phyloP scores from a whole-genome alignment of 2,329 filamentous ascomycete species.

The Aspergillus quadricinctus region DNA sequence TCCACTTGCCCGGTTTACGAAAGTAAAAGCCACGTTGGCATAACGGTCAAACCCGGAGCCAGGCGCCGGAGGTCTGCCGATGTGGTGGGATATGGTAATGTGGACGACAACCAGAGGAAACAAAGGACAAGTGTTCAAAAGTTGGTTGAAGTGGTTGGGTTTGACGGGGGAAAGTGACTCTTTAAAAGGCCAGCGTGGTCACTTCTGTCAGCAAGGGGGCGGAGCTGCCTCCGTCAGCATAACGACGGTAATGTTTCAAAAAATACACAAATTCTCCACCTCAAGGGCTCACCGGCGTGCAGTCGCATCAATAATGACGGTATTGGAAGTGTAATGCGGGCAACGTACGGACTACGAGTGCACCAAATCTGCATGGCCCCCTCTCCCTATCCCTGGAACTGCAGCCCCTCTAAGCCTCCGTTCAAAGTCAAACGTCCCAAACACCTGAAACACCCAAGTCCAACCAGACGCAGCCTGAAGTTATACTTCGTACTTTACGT shows the following conservation, averaged over 20 bases:
- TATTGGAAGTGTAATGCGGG: neutral
- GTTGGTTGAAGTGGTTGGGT: slow-evolving; percentile 7
- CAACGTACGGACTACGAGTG: neutral
- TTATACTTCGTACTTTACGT: neutral
- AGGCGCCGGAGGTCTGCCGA: slow-evolving; percentile 16
- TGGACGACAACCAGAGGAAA: slow-evolving; percentile 8
- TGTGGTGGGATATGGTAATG: slow-evolving; percentile 4
- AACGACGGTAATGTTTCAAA: slow-evolving; percentile 13
- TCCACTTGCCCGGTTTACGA: slow-evolving; percentile 11
- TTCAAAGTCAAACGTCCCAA: neutral
- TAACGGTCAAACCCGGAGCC: slow-evolving; percentile 27
- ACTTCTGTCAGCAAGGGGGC: slow-evolving; percentile 19
- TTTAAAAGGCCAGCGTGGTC: slow-evolving; percentile 42
- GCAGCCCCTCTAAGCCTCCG: neutral
- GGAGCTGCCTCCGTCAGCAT: slow-evolving; percentile 16
- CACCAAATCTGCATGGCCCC: no score
- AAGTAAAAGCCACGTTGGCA: slow-evolving; percentile 34
- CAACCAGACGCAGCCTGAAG: no score
- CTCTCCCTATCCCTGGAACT: neutral
- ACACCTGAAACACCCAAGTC: neutral
- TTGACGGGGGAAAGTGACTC: slow-evolving; percentile 17
- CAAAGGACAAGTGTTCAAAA: slow-evolving; percentile 35
- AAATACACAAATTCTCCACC: neutral
- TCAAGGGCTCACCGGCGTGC: neutral
- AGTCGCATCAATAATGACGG: neutral